These are phyloP conservation scores for Lathyrus oleraceus DNA, from an alignment of 306 rosid genomes.

Conservation along the genomic window DNA sequence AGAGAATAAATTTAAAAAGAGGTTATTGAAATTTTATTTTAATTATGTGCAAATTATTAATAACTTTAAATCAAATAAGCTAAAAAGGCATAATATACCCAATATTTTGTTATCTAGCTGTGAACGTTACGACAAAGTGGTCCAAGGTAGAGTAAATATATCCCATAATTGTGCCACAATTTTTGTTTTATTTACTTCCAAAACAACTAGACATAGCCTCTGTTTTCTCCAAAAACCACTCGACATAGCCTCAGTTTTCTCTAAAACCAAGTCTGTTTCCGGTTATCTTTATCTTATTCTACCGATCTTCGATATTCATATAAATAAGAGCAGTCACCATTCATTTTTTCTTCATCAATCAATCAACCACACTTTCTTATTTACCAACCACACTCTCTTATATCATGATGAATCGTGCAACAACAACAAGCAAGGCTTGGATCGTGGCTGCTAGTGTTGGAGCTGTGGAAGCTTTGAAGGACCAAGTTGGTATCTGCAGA, in stretches of 20 bases:
- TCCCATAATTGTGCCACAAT: neutral
- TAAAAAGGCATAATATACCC: too few relatives aligned
- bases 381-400: neutral
- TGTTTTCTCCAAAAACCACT: neutral
- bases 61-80: too few relatives aligned
- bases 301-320: neutral
- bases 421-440: neutral
- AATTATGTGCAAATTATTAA: too few relatives aligned
- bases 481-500: neutral
- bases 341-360: neutral
- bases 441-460: slow-evolving; percentile 17
- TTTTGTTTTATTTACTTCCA: neutral
- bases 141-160: neutral
- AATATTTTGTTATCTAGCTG: too few relatives aligned
- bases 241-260: neutral
- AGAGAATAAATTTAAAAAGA: too few relatives aligned
- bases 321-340: neutral
- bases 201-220: neutral
- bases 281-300: neutral
- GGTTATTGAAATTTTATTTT: too few relatives aligned
- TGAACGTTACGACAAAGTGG: neutral
- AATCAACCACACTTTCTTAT: neutral
- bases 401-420: slow-evolving; percentile 4
- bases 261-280: neutral
- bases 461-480: slow-evolving; percentile 8